These are phyloP conservation scores for Venturia asperata DNA, from an alignment of 2,329 filamentous ascomycete species.

Conservation along the genomic window DNA sequence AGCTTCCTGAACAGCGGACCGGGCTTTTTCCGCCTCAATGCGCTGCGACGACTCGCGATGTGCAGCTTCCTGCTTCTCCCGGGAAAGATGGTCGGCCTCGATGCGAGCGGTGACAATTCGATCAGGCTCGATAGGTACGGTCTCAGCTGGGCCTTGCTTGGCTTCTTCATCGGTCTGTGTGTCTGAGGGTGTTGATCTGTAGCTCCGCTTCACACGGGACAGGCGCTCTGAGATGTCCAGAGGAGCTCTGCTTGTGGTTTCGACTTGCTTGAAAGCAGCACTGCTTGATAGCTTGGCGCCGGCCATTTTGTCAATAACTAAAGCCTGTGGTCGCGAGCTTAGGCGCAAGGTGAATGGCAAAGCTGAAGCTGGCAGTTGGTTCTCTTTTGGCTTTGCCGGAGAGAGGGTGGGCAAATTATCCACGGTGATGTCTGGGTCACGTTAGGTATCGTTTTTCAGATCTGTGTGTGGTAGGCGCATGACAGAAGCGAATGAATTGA, in stretches of 20 bases:
- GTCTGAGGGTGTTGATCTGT: not conserved
- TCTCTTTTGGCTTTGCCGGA: not conserved
- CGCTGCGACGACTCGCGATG: not conserved
- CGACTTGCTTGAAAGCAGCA: not conserved
- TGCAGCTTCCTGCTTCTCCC: not conserved
- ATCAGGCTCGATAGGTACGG: not conserved
- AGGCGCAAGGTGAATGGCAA: conserved; percentile 14
- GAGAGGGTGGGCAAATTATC: not conserved
- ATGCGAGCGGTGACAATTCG: not conserved
- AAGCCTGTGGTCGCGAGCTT: conserved; percentile 10
- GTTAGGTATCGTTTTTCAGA: conserved; percentile 4
- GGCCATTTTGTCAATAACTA: conserved; percentile 2
- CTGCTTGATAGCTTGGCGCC: conserved; percentile 11
- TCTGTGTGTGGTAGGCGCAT: not conserved
- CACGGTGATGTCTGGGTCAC: conserved; percentile 8
- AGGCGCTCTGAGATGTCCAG: not conserved
- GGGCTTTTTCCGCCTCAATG: not conserved
- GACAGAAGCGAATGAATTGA: not conserved
- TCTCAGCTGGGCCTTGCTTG: not conserved
- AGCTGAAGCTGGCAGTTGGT: conserved; percentile 4
- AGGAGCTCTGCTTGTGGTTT: not conserved
- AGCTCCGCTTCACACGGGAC: not conserved
- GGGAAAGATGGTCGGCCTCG: not conserved
- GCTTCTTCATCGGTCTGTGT: not conserved
- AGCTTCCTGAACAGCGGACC: not conserved